Percentiles rank a stretch among this genome's conserved stretches.
Evolutionary conservation across 495 filamentous ascomycete genomes (phyloP).

Genomic region (Aspergillus nidulans): DNA sequence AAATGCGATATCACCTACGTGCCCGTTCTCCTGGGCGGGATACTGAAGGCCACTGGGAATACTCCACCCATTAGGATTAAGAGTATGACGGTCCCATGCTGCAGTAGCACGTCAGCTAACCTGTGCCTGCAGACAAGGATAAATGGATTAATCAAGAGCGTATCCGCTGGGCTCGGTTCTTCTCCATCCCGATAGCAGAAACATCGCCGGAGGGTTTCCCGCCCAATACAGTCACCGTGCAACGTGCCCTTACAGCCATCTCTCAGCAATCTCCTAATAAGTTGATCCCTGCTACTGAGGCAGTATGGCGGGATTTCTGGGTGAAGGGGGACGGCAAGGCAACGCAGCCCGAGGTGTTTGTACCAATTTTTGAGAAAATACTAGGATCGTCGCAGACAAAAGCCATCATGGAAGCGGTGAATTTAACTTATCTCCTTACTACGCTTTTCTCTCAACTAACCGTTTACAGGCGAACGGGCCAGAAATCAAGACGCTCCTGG

Average conservation of each 20-base stretch:
- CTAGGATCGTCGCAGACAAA: conserved; percentile 48
- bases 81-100: conserved; percentile 40
- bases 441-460: neutral
- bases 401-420: conserved; percentile 34
- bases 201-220: conserved; percentile 56
- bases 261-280: conserved; percentile 35
- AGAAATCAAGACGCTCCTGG: conserved; percentile 51
- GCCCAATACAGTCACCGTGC: conserved; percentile 46
- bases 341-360: conserved; percentile 45
- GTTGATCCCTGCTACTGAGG: conserved; percentile 42
- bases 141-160: conserved; percentile 59
- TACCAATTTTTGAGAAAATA: conserved; percentile 39
- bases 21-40: conserved; percentile 64
- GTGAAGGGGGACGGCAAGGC: conserved; percentile 44
- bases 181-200: conserved; percentile 55
- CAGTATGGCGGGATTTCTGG: conserved; percentile 57
- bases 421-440: neutral
- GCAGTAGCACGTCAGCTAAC: conserved; percentile 1
- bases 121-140: conserved; percentile 55
- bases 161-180: conserved; percentile 54
- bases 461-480: neutral
- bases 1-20: conserved; percentile 58
- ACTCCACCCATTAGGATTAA: conserved; percentile 62
- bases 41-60: conserved; percentile 64
- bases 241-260: conserved; percentile 44